Percentiles rank a stretch among this genome's conserved stretches.
Evolutionary conservation across 768 basidiomycete genomes (phyloP).

Genomic region (Trametes meyenii): DNA sequence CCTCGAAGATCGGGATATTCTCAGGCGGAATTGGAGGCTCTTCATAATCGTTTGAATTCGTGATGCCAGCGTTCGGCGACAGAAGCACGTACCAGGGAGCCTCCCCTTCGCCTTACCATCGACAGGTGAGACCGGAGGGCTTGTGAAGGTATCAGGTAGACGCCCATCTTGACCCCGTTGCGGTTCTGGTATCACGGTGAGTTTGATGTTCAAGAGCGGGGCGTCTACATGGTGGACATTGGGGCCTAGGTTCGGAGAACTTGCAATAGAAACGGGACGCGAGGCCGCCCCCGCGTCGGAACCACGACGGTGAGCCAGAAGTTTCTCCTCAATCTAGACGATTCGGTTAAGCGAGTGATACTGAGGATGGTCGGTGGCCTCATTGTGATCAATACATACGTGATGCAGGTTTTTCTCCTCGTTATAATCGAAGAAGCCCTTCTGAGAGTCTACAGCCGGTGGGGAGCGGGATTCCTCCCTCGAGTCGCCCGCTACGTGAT

Average conservation of each 20-base stretch:
- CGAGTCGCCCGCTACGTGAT: slow-evolving; percentile 8
- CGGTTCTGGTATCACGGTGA: slow-evolving; percentile 39
- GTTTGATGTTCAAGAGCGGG: slow-evolving; percentile 44
- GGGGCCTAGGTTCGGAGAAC: slow-evolving; percentile 23
- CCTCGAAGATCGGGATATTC: slow-evolving; percentile 53
- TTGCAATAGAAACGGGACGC: slow-evolving; percentile 26
- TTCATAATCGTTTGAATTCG: slow-evolving; percentile 23
- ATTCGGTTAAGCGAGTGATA: background rate
- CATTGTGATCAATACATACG: slow-evolving; percentile 41
- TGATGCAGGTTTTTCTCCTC: slow-evolving; percentile 80
- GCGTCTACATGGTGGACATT: slow-evolving; percentile 26
- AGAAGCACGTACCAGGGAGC: slow-evolving; percentile 6
- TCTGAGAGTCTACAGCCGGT: slow-evolving; percentile 54
- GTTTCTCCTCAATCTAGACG: slow-evolving; percentile 72
- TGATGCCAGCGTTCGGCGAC: background rate
- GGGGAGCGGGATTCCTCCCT: slow-evolving; percentile 25
- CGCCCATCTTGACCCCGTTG: background rate
- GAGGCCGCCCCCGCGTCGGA: slow-evolving; percentile 56
- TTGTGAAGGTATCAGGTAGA: slow-evolving; percentile 5
- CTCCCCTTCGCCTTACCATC: slow-evolving; percentile 12
- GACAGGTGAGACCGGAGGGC: background rate
- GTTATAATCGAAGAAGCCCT: slow-evolving; percentile 78
- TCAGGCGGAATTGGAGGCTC: slow-evolving; percentile 26
- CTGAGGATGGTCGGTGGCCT: background rate
- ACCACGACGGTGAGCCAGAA: slow-evolving; percentile 62